A percentile compares a stretch with the other conserved stretches of the same genome.
Conservation (phyloP, 2,329 filamentous ascomycete species). For the Fusarium solani-melongenae region DNA sequence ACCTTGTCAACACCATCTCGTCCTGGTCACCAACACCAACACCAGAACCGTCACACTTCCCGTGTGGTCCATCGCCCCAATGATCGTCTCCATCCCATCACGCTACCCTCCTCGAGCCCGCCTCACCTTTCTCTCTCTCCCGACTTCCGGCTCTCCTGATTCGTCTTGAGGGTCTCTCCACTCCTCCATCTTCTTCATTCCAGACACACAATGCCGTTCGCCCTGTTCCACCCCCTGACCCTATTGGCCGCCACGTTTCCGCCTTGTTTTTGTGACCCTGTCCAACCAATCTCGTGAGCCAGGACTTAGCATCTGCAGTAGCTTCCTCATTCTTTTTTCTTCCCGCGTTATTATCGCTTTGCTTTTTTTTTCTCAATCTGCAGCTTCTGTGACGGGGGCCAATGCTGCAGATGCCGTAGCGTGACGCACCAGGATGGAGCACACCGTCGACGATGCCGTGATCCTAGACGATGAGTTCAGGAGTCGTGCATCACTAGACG, state of each 20-base stretch:
- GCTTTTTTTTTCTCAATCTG: constrained; percentile 17
- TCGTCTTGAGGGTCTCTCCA: constrained; percentile 1
- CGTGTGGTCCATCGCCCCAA: constrained; percentile 36
- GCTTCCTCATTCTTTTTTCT: neutral
- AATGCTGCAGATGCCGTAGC: constrained; percentile 1
- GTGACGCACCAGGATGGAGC: constrained; percentile 1
- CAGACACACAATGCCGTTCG: constrained; percentile 42
- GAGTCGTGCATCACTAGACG: constrained; percentile 6
- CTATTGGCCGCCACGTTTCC: constrained; percentile 38
- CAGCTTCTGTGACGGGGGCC: constrained; percentile 8
- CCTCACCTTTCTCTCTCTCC: constrained; percentile 30
- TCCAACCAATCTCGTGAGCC: constrained; percentile 24
- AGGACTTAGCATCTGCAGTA: constrained; percentile 12
- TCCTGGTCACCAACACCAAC: neutral
- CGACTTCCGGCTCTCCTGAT: constrained; percentile 7
- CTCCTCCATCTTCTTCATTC: constrained; percentile 28
- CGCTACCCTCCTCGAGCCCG: constrained; percentile 32
- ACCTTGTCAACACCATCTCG: neutral
- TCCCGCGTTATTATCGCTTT: constrained; percentile 1
- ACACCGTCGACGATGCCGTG: neutral
- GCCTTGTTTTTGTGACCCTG: constrained; percentile 30
- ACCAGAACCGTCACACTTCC: constrained; percentile 14
- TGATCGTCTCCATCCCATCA: constrained; percentile 33
- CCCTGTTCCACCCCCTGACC: constrained; percentile 27
- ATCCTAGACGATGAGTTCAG: neutral